Evolutionary conservation across 139 green algal genomes (phyloP).

Genomic region (Picochlorum sp.): DNA sequence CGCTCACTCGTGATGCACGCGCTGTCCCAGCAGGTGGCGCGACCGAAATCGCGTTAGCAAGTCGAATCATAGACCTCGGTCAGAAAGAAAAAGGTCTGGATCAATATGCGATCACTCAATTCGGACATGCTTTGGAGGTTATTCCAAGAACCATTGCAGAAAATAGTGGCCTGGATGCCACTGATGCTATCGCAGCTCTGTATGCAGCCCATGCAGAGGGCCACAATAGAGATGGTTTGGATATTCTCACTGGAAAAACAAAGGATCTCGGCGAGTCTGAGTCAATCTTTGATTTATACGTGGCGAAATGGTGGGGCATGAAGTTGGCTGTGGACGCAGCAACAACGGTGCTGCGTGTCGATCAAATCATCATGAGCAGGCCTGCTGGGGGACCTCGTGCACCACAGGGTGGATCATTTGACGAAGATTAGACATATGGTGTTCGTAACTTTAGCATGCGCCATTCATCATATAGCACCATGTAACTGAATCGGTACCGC

Average conservation of each 20-base stretch:
- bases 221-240: constrained; percentile 66
- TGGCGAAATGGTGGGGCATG: constrained; percentile 92
- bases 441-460: too few relatives aligned
- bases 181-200: constrained; percentile 64
- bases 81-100: constrained; percentile 79
- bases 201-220: constrained; percentile 77
- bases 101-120: constrained; percentile 93
- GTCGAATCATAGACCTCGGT: constrained; percentile 38
- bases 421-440: constrained; percentile 31
- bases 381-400: constrained; percentile 76
- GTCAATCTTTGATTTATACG: constrained; percentile 66
- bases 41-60: constrained; percentile 80
- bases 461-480: background rate
- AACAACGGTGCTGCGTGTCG: constrained; percentile 87
- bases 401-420: constrained; percentile 12
- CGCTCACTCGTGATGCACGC: constrained; percentile 69
- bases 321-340: constrained; percentile 87
- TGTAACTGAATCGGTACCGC: background rate
- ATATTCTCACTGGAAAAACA: constrained; percentile 67
- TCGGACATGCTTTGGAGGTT: constrained; percentile 87
- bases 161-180: constrained; percentile 73
- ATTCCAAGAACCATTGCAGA: constrained; percentile 80
- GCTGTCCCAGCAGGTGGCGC: constrained; percentile 76
- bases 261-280: constrained; percentile 50
- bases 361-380: constrained; percentile 98